A percentile compares a stretch with the other conserved stretches of the same genome.
phyloP scores from a whole-genome alignment of 345 rosid genomes.

The Aquilaria malaccensis region DNA sequence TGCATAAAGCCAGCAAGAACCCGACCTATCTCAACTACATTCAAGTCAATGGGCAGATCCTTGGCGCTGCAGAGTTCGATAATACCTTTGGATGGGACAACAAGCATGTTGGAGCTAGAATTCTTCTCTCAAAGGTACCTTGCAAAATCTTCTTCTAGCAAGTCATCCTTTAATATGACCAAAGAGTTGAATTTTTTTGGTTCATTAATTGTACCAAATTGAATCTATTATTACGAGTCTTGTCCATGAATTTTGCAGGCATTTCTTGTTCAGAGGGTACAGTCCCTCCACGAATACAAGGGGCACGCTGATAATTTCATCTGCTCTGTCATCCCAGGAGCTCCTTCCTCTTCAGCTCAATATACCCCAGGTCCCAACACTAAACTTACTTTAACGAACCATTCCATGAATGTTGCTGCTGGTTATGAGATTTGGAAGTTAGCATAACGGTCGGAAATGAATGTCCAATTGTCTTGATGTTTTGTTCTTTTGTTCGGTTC shows the following conservation, averaged over 20 bases:
- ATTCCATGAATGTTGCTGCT: not conserved
- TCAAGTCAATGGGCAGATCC: slow-evolving; percentile 54
- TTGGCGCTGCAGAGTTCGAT: slow-evolving; percentile 73
- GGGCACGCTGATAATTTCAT: slow-evolving; percentile 87
- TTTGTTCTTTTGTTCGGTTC: not conserved
- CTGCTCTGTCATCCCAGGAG: slow-evolving; percentile 76
- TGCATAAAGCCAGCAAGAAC: slow-evolving; percentile 69
- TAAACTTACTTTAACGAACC: not conserved
- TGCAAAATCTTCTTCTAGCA: not conserved
- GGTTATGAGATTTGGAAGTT: not conserved
- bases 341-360: slow-evolving; percentile 58
- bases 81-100: slow-evolving; percentile 91
- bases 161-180: not conserved
- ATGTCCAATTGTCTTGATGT: slow-evolving; percentile 2
- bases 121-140: slow-evolving; percentile 71
- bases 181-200: too few relatives aligned
- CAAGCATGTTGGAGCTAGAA: slow-evolving; percentile 74
- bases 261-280: slow-evolving; percentile 65
- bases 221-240: not conserved
- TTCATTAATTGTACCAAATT: too few relatives aligned
- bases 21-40: slow-evolving; percentile 54
- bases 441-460: slow-evolving; percentile 9
- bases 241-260: slow-evolving; percentile 22
- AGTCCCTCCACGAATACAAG: slow-evolving; percentile 68
- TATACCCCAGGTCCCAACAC: slow-evolving; percentile 59